Evolutionary conservation across 2,329 filamentous ascomycete species (phyloP).

Genomic region (Trichoderma harzianum): DNA sequence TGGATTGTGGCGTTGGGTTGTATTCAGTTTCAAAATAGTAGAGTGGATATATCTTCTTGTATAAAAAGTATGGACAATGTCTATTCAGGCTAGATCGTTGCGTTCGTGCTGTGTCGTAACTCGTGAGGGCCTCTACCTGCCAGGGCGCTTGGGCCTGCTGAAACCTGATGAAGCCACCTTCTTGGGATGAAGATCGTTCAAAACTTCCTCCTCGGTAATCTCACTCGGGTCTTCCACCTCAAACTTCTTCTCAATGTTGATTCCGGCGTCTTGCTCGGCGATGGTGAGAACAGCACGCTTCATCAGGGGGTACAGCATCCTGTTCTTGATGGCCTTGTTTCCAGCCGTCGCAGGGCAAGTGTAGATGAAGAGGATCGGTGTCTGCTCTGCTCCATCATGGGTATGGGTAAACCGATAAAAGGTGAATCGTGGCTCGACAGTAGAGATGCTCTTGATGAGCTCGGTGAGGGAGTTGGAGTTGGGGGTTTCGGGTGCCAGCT

Average conservation of each 20-base stretch:
- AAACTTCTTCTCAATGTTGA: constrained; percentile 67
- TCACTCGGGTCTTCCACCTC: constrained; percentile 66
- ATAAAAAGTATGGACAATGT: constrained; percentile 18
- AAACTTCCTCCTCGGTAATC: constrained; percentile 63
- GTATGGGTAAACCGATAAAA: constrained; percentile 69
- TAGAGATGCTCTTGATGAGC: constrained; percentile 59
- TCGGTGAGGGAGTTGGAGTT: constrained; percentile 54
- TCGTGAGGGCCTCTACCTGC: constrained; percentile 44
- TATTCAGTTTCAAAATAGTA: constrained; percentile 24
- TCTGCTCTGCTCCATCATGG: constrained; percentile 48
- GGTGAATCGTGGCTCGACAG: constrained; percentile 69
- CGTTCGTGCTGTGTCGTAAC: constrained; percentile 14
- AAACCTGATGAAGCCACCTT: constrained; percentile 66
- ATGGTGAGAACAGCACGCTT: constrained; percentile 63
- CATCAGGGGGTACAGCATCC: constrained; percentile 79
- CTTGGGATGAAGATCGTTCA: constrained; percentile 66
- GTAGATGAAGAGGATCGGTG: constrained; percentile 74
- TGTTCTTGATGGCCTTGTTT: constrained; percentile 71
- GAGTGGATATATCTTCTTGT: constrained; percentile 9
- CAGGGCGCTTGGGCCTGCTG: constrained; percentile 75
- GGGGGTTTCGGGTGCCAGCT: constrained; percentile 56
- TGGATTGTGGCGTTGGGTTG: constrained; percentile 17
- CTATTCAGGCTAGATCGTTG: constrained; percentile 20
- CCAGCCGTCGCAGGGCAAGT: constrained; percentile 67
- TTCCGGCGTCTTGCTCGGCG: constrained; percentile 62